Conservation (phyloP, 805 yeast species). For the Yarrowia deformans region DNA sequence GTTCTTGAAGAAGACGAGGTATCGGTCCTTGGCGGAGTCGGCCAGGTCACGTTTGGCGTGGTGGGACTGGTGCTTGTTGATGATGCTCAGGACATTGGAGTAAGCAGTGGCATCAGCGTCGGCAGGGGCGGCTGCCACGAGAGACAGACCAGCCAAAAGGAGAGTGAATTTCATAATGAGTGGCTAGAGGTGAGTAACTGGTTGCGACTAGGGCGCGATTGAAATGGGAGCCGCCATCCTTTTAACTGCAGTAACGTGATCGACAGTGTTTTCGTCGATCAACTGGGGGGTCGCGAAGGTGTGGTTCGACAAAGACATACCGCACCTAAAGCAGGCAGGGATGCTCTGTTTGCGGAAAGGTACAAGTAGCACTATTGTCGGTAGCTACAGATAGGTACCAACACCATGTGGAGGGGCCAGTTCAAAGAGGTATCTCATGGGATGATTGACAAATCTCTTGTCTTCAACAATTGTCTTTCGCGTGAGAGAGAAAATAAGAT, state of each 20-base stretch:
- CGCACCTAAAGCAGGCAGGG: neutral
- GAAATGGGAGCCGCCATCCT: conserved; percentile 7
- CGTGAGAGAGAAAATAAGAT: conserved; percentile 6
- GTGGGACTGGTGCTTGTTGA: conserved; percentile 33
- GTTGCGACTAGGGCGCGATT: conserved; percentile 4
- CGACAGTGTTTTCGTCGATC: conserved; percentile 39
- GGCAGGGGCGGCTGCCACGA: conserved; percentile 33
- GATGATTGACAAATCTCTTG: too few species aligned
- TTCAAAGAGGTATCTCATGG: neutral
- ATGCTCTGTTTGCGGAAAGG: neutral
- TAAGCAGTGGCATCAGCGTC: conserved; percentile 29
- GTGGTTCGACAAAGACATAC: conserved; percentile 5
- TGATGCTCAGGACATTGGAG: conserved; percentile 29
- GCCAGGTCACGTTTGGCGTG: conserved; percentile 32
- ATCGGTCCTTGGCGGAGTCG: conserved; percentile 20
- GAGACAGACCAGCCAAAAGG: conserved; percentile 34
- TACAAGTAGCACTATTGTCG: too few species aligned
- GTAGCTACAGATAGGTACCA: too few species aligned
- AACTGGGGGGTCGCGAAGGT: conserved; percentile 20
- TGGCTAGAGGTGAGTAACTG: conserved; percentile 17
- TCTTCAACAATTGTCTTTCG: neutral
- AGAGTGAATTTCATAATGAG: conserved; percentile 34
- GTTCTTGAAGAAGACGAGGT: conserved; percentile 34
- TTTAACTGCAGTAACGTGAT: conserved; percentile 26
- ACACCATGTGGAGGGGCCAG: too few species aligned